phyloP scores from a whole-genome alignment of 1,284 basidiomycete species.

The Ceratobasidium sp. region DNA sequence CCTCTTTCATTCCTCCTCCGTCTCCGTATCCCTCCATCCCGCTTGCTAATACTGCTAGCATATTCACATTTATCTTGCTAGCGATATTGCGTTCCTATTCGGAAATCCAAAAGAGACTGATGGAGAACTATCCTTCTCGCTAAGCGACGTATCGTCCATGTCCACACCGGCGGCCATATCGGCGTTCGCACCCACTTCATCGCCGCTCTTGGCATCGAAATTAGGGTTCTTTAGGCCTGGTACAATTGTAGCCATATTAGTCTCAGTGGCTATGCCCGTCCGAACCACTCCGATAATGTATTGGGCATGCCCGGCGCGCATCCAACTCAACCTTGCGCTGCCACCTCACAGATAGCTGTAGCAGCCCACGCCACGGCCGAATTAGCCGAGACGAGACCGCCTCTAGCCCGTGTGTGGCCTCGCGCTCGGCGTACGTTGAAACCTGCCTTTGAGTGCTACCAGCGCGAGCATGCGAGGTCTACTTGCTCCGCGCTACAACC shows the following conservation, averaged over 20 bases:
- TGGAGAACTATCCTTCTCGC: slow-evolving; percentile 77
- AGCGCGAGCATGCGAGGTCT: slow-evolving; percentile 51
- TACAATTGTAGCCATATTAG: slow-evolving; percentile 59
- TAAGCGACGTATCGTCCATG: slow-evolving; percentile 65
- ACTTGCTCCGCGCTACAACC: slow-evolving; percentile 97
- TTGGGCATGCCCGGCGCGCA: no score
- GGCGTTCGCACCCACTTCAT: slow-evolving; percentile 64
- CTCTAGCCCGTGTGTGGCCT: slow-evolving; percentile 67
- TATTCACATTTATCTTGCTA: not conserved
- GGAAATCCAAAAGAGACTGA: slow-evolving; percentile 60
- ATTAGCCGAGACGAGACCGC: slow-evolving; percentile 63
- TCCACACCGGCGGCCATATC: slow-evolving; percentile 60
- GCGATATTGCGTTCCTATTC: slow-evolving; percentile 64
- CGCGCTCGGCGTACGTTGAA: slow-evolving; percentile 70
- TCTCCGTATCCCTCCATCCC: not conserved
- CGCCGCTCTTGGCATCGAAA: slow-evolving; percentile 59
- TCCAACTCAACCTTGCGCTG: not conserved
- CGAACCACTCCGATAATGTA: not conserved
- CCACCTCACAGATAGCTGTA: slow-evolving; percentile 7
- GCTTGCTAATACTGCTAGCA: not conserved
- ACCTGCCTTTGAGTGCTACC: not conserved
- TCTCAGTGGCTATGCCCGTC: slow-evolving; percentile 41
- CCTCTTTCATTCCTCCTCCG: not conserved
- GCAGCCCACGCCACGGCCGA: slow-evolving; percentile 44
- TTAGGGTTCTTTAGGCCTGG: slow-evolving; percentile 34